phyloP scores from a whole-genome alignment of 345 rosid species.

The Geranium rotundifolium region DNA sequence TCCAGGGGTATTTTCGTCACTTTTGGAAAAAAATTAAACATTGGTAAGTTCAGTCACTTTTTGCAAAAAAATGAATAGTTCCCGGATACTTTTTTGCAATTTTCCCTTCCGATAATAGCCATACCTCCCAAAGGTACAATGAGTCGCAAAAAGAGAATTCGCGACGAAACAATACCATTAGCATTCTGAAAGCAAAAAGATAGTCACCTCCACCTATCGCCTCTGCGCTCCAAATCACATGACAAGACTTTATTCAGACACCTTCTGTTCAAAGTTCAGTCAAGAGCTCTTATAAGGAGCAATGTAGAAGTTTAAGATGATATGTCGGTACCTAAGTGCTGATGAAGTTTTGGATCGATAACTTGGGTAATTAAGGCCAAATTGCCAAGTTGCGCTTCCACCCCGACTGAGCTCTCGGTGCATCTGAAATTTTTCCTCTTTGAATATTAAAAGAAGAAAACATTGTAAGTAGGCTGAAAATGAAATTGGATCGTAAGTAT shows the following conservation, averaged over 20 bases:
- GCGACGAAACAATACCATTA: slow-evolving; percentile 91
- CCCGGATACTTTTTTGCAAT: no score
- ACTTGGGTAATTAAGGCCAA: slow-evolving; percentile 83
- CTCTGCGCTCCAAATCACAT: slow-evolving; percentile 30
- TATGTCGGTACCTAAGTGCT: slow-evolving; percentile 64
- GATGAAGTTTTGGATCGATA: slow-evolving; percentile 93
- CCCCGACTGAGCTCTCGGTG: slow-evolving; percentile 87
- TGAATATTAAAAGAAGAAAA: slow-evolving; percentile 17
- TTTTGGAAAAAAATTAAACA: no score
- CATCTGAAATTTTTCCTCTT: slow-evolving; percentile 92
- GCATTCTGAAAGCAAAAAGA: slow-evolving; percentile 92
- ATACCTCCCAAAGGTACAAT: slow-evolving; percentile 98
- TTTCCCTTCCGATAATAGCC: no score
- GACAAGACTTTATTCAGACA: neutral
- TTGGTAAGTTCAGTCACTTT: no score
- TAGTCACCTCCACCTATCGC: slow-evolving; percentile 94
- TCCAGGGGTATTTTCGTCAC: no score
- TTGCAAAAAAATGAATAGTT: no score
- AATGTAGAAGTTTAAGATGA: no score
- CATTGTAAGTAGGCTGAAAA: slow-evolving; percentile 14
- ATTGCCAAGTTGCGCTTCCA: slow-evolving; percentile 80
- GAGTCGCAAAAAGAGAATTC: slow-evolving; percentile 95
- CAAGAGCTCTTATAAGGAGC: no score
- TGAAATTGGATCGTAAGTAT: slow-evolving; percentile 9
- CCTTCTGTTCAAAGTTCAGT: no score